phyloP scores from a whole-genome alignment of 2,329 filamentous ascomycete genomes.

The Penicillium brevicompactum region DNA sequence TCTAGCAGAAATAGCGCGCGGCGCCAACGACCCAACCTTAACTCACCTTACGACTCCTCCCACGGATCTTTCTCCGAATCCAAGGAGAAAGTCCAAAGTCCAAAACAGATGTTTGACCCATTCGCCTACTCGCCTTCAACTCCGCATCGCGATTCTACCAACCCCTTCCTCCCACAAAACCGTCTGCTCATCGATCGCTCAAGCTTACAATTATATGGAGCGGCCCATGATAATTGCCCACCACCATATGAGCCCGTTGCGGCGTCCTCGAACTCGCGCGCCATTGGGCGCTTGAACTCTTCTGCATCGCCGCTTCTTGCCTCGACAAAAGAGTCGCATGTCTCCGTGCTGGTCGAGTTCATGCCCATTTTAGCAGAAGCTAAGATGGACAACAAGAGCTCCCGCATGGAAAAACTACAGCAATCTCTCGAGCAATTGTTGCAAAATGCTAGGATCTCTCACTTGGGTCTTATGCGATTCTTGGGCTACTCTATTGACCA shows the following conservation, averaged over 20 bases:
- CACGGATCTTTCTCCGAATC: conserved; percentile 42
- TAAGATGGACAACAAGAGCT: conserved; percentile 25
- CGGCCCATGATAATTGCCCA: conserved; percentile 42
- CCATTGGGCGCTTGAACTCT: conserved; percentile 42
- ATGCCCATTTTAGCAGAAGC: conserved; percentile 43
- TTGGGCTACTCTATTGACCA: conserved; percentile 60
- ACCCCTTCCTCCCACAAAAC: conserved; percentile 30
- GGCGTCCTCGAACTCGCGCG: conserved; percentile 45
- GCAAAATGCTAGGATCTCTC: conserved; percentile 45
- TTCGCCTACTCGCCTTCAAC: conserved; percentile 29
- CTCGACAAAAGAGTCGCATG: conserved; percentile 36
- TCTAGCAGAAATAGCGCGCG: conserved; percentile 31
- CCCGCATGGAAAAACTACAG: conserved; percentile 40
- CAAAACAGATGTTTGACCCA: conserved; percentile 26
- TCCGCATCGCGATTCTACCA: conserved; percentile 22
- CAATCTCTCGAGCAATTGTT: conserved; percentile 43
- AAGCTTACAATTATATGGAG: conserved; percentile 42
- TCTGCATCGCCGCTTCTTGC: conserved; percentile 39
- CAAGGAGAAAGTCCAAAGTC: conserved; percentile 26
- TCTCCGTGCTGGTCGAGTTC: conserved; percentile 46
- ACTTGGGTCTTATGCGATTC: conserved; percentile 46
- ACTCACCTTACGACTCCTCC: conserved; percentile 33
- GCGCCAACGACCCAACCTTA: conserved; percentile 29
- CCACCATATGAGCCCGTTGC: conserved; percentile 47
- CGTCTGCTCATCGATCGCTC: conserved; percentile 43